Evolutionary conservation across 139 green algal species (phyloP).

Genomic region (Auxenochlorella pyrenoidosa): DNA sequence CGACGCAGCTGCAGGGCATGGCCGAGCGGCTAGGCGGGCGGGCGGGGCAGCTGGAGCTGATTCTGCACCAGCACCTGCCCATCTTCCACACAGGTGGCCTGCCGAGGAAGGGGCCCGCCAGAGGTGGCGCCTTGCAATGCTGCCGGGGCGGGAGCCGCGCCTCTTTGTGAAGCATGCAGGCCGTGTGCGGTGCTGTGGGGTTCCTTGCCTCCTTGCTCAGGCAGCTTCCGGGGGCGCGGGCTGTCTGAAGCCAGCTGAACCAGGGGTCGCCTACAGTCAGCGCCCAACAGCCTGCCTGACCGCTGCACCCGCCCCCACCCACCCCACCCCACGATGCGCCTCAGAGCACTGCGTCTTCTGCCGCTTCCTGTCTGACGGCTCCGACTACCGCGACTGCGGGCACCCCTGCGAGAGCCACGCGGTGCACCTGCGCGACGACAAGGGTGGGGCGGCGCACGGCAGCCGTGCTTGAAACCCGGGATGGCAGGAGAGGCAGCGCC

Average conservation of each 20-base stretch:
- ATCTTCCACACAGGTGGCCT: constrained; percentile 78
- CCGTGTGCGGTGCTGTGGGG: no score
- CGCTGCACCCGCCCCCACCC: not conserved
- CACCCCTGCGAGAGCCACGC: constrained; percentile 85
- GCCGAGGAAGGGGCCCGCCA: not conserved
- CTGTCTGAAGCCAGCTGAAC: not conserved
- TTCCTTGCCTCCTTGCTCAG: no score
- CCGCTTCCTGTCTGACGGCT: constrained; percentile 76
- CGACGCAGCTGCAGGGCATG: constrained; percentile 64
- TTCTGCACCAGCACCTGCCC: constrained; percentile 87
- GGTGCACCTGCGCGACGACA: constrained; percentile 78
- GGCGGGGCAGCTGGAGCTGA: constrained; percentile 64
- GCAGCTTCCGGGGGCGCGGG: no score
- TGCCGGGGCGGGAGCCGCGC: no score
- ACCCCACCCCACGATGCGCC: not conserved
- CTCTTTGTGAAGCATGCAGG: no score
- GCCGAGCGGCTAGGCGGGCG: constrained; percentile 37
- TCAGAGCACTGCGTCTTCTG: constrained; percentile 89
- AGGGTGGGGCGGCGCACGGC: no score
- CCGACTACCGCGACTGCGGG: constrained; percentile 82
- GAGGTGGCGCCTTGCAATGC: no score
- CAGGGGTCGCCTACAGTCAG: not conserved
- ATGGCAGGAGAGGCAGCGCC: no score
- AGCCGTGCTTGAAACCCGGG: no score
- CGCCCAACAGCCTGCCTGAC: not conserved